Base-by-base conservation (phyloP, 352 stramenopile species). In the Pythium insidiosum region DNA sequence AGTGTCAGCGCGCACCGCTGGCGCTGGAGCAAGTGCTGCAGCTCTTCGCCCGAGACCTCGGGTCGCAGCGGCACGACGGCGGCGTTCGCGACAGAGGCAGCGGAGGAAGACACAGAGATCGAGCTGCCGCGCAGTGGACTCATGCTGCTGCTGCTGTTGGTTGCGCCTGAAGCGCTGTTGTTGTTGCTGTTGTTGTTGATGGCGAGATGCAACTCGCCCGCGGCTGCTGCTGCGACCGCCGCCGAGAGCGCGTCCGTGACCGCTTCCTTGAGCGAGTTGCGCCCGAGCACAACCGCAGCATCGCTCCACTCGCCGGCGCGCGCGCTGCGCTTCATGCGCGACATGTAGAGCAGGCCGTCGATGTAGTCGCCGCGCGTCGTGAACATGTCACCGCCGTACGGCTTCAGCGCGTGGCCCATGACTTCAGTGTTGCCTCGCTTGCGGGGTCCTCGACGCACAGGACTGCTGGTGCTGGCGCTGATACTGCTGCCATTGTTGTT, bases 291-390 rank as follows among this genome's bases (percentile, higher is more conserved):
- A 0, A 29, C 19, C 49, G 57, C 55, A 19, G 35, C 54, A 38
- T 55, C 52, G 50, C 24, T 58, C 4, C 67, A 63, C n/a, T 69
- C 67, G 4, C 66, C 61, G 15, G 71, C 50, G 44, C 71, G 63
- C 15, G 76, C 71, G 35, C 67, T 84, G 19, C 64, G 63, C 53
- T 88, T 88, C 81, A 93, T 93, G 29, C 79, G 73, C 5, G 76
- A 87, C 76, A 91, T 91, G 52, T 93, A 93, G 11, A 93, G 39
- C 72, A 91, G 84, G 3, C 81, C 81, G 4, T 93, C 79, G 18
- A 91, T 69, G 51, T 93, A 93, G 15, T 91, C 75, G 4, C 81
- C 81, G 5, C 79, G 60, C 4, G 79, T 91, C 19, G 76, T 50
- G 42, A 93, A 93, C 49, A 87, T 78, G 46, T 93, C 79, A 11